Percentiles rank a stretch among this genome's conserved stretches.
Conservation (phyloP, 2,329 filamentous ascomycete species). For the Penicillium sp. region DNA sequence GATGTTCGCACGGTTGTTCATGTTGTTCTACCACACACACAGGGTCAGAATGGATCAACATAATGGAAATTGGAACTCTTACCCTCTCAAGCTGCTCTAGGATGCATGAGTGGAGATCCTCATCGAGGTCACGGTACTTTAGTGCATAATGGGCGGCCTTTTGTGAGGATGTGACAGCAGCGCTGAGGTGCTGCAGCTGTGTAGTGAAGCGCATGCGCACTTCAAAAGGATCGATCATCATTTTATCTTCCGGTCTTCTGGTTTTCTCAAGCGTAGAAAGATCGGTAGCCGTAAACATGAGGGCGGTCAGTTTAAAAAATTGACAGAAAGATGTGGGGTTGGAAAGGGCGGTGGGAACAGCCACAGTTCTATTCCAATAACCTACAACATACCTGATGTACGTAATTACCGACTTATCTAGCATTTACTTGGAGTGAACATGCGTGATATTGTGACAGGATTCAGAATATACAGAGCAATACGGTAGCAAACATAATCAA, state of each 20-base stretch:
- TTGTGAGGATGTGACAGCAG: conserved; percentile 75
- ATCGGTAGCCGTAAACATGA: conserved; percentile 1
- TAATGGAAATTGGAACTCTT: conserved; percentile 19
- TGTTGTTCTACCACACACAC: conserved; percentile 57
- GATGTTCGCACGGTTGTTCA: conserved; percentile 96
- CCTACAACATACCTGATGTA: neutral
- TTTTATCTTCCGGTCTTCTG: conserved; percentile 17
- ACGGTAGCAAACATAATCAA: conserved; percentile 13
- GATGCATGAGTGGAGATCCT: conserved; percentile 95
- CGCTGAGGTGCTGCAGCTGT: conserved; percentile 82
- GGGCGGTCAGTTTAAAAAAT: neutral
- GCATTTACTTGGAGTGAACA: neutral
- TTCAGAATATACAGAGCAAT: neutral
- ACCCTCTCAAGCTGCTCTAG: conserved; percentile 86
- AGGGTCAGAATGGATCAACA: neutral
- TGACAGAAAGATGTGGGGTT: neutral
- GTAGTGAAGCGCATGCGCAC: conserved; percentile 94
- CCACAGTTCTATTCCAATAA: neutral
- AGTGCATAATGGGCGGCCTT: conserved; percentile 93
- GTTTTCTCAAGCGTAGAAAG: neutral
- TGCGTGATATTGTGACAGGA: neutral
- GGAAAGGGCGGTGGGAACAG: neutral
- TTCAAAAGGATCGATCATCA: conserved; percentile 84
- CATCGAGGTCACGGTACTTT: conserved; percentile 87
- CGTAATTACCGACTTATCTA: neutral